phyloP scores from a whole-genome alignment of 768 basidiomycete species.

The Crucibulum laeve region DNA sequence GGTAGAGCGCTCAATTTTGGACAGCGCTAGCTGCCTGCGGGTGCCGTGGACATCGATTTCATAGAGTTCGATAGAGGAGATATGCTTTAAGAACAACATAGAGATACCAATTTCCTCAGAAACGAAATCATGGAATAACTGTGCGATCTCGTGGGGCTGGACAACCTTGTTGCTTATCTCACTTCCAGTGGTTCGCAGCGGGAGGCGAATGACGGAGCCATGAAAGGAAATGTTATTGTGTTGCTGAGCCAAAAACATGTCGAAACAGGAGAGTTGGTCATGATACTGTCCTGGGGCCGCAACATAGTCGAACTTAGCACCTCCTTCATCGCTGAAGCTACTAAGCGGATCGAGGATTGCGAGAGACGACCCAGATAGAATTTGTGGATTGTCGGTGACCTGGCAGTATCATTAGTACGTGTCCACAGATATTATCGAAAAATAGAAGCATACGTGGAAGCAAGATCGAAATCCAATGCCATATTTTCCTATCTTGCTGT shows the following conservation, averaged over 20 bases:
- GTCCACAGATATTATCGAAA: not conserved
- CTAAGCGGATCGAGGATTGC: conserved; percentile 41
- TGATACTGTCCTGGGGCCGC: conserved; percentile 13
- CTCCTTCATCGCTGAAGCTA: conserved; percentile 21
- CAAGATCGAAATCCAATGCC: conserved; percentile 46
- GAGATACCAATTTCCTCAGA: conserved; percentile 32
- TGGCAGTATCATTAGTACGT: conserved; percentile 11
- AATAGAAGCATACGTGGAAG: conserved; percentile 36
- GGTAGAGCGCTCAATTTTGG: conserved; percentile 10
- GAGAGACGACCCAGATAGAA: conserved; percentile 34
- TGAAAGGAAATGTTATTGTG: conserved; percentile 16
- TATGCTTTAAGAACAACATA: conserved; percentile 36
- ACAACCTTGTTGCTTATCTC: conserved; percentile 30
- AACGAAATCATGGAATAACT: conserved; percentile 37
- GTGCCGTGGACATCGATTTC: conserved; percentile 26
- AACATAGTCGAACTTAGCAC: conserved; percentile 23
- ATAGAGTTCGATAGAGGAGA: conserved; percentile 34
- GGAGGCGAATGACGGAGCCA: conserved; percentile 44
- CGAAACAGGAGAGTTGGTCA: conserved; percentile 29
- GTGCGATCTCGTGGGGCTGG: conserved; percentile 22
- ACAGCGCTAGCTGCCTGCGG: conserved; percentile 9
- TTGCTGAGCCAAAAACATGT: conserved; percentile 15
- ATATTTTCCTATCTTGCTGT: conserved; percentile 49
- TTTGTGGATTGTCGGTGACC: conserved; percentile 47
- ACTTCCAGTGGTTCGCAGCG: conserved; percentile 30